These are phyloP conservation scores for Pseudocercospora vitis DNA, from an alignment of 2,329 filamentous ascomycete species.

Conservation along the genomic window DNA sequence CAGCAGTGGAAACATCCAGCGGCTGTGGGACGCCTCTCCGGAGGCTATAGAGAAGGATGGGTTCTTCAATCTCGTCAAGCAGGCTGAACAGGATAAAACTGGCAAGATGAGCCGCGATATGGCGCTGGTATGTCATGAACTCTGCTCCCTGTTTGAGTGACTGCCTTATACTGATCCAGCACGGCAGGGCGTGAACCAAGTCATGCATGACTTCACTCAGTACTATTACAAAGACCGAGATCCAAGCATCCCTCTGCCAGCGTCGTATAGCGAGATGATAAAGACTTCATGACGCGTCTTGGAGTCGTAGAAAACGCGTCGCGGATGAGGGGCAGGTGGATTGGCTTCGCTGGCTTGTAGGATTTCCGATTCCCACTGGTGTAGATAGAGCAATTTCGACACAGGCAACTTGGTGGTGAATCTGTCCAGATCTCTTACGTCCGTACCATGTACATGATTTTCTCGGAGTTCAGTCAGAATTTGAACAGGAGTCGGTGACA, in stretches of 20 bases:
- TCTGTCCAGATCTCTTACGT: constrained; percentile 3
- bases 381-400: not conserved
- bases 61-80: constrained; percentile 3
- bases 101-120: constrained; percentile 3
- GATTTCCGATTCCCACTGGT: no score
- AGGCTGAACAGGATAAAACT: not conserved
- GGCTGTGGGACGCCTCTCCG: not conserved
- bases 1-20: not conserved
- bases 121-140: not conserved
- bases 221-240: not conserved
- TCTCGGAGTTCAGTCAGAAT: constrained; percentile 1
- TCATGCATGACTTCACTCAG: constrained; percentile 5
- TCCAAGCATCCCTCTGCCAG: not conserved
- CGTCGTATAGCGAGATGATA: constrained; percentile 3
- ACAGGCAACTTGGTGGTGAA: no score
- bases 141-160: not conserved
- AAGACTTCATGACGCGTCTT: not conserved
- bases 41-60: not conserved
- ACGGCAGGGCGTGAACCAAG: not conserved
- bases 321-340: not conserved
- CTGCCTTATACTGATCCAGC: not conserved
- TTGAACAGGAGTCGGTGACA: not conserved
- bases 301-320: not conserved
- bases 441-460: not conserved
- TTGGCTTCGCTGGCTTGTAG: no score